These are phyloP conservation scores for Lipomyces kockii DNA, from an alignment of 805 yeast species.

Conservation along the genomic window DNA sequence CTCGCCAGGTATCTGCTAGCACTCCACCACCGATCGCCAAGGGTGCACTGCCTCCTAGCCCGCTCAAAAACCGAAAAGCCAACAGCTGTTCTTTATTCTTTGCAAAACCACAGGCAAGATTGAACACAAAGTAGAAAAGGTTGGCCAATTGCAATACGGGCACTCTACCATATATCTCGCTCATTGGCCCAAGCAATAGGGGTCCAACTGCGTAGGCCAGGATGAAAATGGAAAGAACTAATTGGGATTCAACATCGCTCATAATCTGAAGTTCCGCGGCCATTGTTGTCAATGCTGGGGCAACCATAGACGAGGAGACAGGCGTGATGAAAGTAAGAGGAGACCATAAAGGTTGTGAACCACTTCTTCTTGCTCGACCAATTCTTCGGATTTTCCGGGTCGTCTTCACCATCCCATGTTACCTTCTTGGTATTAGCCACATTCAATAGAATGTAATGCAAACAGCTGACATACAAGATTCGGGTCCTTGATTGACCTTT, in stretches of 20 bases:
- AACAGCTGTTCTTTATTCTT: conserved; percentile 60
- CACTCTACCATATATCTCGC: conserved; percentile 67
- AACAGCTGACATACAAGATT: background rate
- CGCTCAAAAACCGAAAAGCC: conserved; percentile 72
- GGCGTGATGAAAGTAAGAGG: conserved; percentile 21
- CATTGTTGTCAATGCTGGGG: conserved; percentile 37
- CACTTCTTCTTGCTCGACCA: conserved; percentile 47
- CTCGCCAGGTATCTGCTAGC: conserved; percentile 72
- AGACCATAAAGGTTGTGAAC: conserved; percentile 45
- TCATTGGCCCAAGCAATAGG: conserved; percentile 59
- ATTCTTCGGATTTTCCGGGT: conserved; percentile 48
- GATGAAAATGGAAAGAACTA: conserved; percentile 51
- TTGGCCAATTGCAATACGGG: conserved; percentile 59
- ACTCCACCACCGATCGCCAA: conserved; percentile 87
- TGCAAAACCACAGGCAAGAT: conserved; percentile 33
- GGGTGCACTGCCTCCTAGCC: conserved; percentile 84
- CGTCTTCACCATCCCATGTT: conserved; percentile 43
- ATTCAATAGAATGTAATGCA: background rate
- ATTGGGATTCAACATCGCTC: conserved; percentile 43
- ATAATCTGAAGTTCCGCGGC: conserved; percentile 52
- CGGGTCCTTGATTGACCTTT: background rate
- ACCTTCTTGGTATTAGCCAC: conserved; percentile 9
- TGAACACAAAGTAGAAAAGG: conserved; percentile 36
- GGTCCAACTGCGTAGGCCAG: conserved; percentile 62
- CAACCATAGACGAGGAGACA: conserved; percentile 30